Conservation (phyloP, 1,139 yeast genomes). For the Schwanniomyces etchellsii region DNA sequence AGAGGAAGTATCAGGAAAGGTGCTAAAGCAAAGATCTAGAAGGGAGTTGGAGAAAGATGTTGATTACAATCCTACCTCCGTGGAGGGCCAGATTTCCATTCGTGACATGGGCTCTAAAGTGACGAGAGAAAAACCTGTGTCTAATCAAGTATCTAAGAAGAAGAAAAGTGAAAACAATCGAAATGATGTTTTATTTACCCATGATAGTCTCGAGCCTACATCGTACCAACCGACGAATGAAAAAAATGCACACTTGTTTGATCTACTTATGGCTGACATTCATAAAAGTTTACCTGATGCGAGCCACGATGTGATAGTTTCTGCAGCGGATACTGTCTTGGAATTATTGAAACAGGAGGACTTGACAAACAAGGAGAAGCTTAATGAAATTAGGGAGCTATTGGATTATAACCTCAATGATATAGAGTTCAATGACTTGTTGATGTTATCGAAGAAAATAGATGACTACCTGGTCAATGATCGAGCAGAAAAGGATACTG, state of each 20-base stretch:
- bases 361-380: conserved; percentile 16
- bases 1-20: too few relatives aligned
- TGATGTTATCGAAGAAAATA: conserved; percentile 47
- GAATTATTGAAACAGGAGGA: conserved; percentile 51
- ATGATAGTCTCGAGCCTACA: background rate
- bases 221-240: conserved; percentile 18
- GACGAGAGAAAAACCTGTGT: conserved; percentile 3
- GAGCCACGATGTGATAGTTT: conserved; percentile 39
- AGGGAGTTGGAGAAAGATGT: too few relatives aligned
- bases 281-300: conserved; percentile 28
- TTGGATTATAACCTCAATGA: conserved; percentile 42
- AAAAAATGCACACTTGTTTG: conserved; percentile 14
- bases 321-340: conserved; percentile 64
- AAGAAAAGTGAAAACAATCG: conserved; percentile 7
- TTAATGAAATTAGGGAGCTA: conserved; percentile 35
- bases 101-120: conserved; percentile 67
- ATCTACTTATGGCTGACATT: conserved; percentile 24
- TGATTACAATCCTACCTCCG: conserved; percentile 57
- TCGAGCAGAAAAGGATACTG: conserved; percentile 15
- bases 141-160: conserved; percentile 5
- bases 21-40: too few relatives aligned
- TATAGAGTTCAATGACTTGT: conserved; percentile 47
- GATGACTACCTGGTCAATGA: conserved; percentile 28
- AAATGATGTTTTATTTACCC: conserved; percentile 3
- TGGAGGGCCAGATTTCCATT: conserved; percentile 59